Evolutionary conservation across 78 protist species (phyloP).

Genomic region (Dictyostelium purpureum): DNA sequence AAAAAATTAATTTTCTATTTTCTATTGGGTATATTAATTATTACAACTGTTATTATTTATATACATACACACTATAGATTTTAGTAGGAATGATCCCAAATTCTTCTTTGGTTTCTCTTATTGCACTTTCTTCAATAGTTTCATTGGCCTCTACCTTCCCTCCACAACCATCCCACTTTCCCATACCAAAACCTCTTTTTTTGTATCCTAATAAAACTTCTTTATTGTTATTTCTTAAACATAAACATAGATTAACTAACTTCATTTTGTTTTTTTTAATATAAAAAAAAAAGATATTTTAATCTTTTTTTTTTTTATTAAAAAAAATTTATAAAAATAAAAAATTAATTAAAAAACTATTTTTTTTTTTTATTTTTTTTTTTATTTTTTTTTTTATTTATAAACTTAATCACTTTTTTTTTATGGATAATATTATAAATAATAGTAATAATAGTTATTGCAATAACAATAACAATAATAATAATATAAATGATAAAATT

Average conservation of each 20-base stretch:
- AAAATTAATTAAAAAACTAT: no score
- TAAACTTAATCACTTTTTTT: no score
- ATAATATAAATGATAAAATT: no score
- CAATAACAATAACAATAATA: no score
- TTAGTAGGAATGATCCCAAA: conserved; percentile 43
- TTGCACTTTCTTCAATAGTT: conserved; percentile 63
- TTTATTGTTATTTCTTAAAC: not conserved
- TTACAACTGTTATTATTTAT: not conserved
- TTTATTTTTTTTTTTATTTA: no score
- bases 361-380: no score
- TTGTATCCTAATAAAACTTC: conserved; percentile 77
- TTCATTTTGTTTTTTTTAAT: no score
- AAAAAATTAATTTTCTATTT: not conserved
- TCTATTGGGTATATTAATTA: not conserved
- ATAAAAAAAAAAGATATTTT: no score
- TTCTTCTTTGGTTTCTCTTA: conserved; percentile 79
- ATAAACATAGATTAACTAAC: not conserved
- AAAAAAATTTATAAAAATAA: no score
- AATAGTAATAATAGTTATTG: no score
- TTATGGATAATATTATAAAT: no score
- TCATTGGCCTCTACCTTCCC: conserved; percentile 83
- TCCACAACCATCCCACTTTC: conserved; percentile 83
- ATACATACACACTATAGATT: not conserved
- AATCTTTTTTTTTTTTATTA: no score
- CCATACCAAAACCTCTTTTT: conserved; percentile 83